Conservation (phyloP, 768 basidiomycete genomes). For the Lactarius psammicola region DNA sequence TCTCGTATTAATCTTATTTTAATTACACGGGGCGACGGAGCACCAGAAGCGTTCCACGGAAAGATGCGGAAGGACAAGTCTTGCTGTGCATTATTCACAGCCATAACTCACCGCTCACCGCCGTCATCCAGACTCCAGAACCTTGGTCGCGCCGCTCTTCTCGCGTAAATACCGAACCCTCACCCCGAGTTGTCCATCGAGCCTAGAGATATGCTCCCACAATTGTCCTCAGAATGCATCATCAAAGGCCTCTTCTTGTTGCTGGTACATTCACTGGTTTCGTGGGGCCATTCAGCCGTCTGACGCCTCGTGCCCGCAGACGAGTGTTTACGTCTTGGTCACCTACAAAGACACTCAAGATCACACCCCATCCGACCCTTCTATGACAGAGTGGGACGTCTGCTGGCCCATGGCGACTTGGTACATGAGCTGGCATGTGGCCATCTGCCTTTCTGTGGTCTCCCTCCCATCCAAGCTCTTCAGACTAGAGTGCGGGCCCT, state of each 20-base stretch:
- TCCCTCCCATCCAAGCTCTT: constrained; percentile 20
- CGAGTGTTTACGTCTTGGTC: not conserved
- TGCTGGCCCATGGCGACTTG: constrained; percentile 23
- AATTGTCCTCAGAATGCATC: not conserved
- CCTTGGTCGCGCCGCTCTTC: too few relatives aligned
- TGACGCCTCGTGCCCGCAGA: constrained; percentile 9
- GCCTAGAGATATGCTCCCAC: not conserved
- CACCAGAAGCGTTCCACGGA: too few relatives aligned
- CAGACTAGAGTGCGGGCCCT: constrained; percentile 2
- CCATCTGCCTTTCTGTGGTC: constrained; percentile 14
- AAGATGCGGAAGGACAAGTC: too few relatives aligned
- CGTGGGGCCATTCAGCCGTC: not conserved
- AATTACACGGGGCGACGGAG: too few relatives aligned
- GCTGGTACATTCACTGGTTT: constrained; percentile 6
- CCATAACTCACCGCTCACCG: too few relatives aligned
- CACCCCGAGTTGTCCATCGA: not conserved
- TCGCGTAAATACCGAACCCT: not conserved
- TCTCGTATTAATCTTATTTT: too few relatives aligned
- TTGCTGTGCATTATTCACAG: too few relatives aligned
- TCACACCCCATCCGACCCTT: not conserved
- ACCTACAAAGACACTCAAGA: constrained; percentile 7
- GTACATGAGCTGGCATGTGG: constrained; percentile 23
- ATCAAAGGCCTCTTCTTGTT: constrained; percentile 12
- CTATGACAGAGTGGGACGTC: constrained; percentile 14
- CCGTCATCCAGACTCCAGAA: too few relatives aligned